Evolutionary conservation across 2,329 filamentous ascomycete genomes (phyloP).

Genomic region (Nigrospora sphaerica): DNA sequence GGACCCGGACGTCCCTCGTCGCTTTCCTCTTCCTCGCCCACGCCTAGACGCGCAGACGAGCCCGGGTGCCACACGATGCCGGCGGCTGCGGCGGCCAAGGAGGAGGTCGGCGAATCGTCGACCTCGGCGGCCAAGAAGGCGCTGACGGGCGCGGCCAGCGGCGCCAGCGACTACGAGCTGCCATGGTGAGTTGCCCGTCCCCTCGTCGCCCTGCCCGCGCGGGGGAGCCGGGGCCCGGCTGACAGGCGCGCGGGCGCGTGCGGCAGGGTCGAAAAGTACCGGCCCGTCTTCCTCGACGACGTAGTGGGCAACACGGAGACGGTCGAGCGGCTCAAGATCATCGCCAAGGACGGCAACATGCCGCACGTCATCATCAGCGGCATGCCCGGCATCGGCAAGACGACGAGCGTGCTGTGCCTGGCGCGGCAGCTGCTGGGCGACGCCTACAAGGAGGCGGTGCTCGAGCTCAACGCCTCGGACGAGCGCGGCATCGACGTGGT

Average conservation of each 20-base stretch:
- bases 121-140: constrained; percentile 51
- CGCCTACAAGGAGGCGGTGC: constrained; percentile 92
- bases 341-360: constrained; percentile 98
- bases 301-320: constrained; percentile 97
- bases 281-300: constrained; percentile 90
- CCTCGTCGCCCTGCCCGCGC: background rate
- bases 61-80: background rate
- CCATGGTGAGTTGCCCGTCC: constrained; percentile 54
- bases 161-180: constrained; percentile 59
- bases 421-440: constrained; percentile 87
- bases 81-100: constrained; percentile 35
- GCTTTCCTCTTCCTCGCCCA: too few species aligned
- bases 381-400: constrained; percentile 98
- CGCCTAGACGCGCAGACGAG: too few species aligned
- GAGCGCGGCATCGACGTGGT: constrained; percentile 98
- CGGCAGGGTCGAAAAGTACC: constrained; percentile 93
- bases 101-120: constrained; percentile 54
- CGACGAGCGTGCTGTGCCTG: constrained; percentile 87
- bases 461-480: constrained; percentile 94
- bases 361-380: constrained; percentile 99
- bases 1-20: too few species aligned
- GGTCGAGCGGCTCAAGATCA: constrained; percentile 94
- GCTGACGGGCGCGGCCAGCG: constrained; percentile 41
- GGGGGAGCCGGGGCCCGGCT: background rate
- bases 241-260: background rate